Evolutionary conservation across 1,284 basidiomycete species (phyloP).

Genomic region (Rhizoctonia solani): DNA sequence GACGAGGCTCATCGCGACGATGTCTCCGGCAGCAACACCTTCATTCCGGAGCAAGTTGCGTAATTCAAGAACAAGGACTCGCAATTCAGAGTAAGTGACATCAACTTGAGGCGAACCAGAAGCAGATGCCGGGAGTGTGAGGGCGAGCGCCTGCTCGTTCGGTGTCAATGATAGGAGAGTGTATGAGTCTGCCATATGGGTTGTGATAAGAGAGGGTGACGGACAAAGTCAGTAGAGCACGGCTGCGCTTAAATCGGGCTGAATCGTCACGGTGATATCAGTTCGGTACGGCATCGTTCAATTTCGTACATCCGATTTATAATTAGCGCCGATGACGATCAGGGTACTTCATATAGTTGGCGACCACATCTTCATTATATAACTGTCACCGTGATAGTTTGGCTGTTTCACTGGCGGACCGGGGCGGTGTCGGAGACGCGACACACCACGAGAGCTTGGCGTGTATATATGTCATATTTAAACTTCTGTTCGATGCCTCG

Average conservation of each 20-base stretch:
- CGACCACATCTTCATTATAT: neutral
- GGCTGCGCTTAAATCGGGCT: no score
- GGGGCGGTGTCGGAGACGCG: neutral
- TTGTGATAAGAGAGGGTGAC: neutral
- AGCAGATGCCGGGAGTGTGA: constrained; percentile 36
- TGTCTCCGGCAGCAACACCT: constrained; percentile 41
- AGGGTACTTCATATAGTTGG: no score
- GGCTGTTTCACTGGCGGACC: neutral
- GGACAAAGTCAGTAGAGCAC: neutral
- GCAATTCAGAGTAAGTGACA: constrained; percentile 39
- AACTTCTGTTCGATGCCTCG: neutral
- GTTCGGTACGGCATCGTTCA: constrained; percentile 12
- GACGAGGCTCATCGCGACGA: constrained; percentile 41
- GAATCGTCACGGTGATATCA: neutral
- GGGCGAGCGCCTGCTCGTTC: constrained; percentile 27
- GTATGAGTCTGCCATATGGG: constrained; percentile 7
- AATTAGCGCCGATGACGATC: constrained; percentile 23
- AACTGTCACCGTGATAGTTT: neutral
- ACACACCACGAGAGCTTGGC: constrained; percentile 16
- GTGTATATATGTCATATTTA: neutral
- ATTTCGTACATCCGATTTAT: constrained; percentile 2
- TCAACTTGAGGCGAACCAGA: constrained; percentile 26
- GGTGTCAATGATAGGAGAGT: constrained; percentile 36
- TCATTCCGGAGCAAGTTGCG: constrained; percentile 37
- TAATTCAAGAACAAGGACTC: constrained; percentile 37